Base-by-base conservation (phyloP, 2,329 filamentous ascomycete genomes). In the Alternaria tenuissima region DNA sequence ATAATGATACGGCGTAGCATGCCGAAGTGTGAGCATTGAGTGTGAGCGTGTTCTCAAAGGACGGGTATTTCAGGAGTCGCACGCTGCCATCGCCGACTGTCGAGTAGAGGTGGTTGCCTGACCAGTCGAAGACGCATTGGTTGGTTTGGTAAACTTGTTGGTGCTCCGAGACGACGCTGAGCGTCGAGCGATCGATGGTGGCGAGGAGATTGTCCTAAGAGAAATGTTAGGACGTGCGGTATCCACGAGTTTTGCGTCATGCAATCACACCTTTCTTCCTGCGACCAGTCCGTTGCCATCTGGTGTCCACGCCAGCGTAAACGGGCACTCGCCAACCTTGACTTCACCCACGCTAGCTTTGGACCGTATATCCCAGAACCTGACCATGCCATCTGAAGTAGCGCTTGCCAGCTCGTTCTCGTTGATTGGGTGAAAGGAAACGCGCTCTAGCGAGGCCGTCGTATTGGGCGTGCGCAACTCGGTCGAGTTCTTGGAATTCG, bases 351-450 rank as follows among this genome's bases (percentile, higher is more conserved):
- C 84, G 68, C 88, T 89, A 2, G 85, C 84, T 73, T 91, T 92
- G 59, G 86, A 90, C 69, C 91, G 84, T 12, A 93, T 90, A 72
- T 94, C 91, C 91, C 91, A 94, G 68, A 94, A 88, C 73, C 90
- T 88, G 62, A 91, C 88, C 32, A 89, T 86, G 2, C 91, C 91
- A 73, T 94, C 91, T 44, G 83, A 86, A 66, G 89, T 91, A 54
- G 91, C 85, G 73, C 89, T 93, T 67, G 89, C 92, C 8, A 94
- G 82, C 78, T 94, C 89, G 4, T 89, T 88, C 74, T 94, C 91
- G 74, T 89, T 91, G 59, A 86, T 85, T 0, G 91, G 91, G 72
- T 92, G 92, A 79, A 93, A 94, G 2, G 89, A 89, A 1, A 94
- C 88, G 72, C 90, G 90, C 73, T 93, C 91, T 46, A 94, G 88